phyloP scores from a whole-genome alignment of 352 stramenopile genomes.

The Phytopythium boreale region DNA sequence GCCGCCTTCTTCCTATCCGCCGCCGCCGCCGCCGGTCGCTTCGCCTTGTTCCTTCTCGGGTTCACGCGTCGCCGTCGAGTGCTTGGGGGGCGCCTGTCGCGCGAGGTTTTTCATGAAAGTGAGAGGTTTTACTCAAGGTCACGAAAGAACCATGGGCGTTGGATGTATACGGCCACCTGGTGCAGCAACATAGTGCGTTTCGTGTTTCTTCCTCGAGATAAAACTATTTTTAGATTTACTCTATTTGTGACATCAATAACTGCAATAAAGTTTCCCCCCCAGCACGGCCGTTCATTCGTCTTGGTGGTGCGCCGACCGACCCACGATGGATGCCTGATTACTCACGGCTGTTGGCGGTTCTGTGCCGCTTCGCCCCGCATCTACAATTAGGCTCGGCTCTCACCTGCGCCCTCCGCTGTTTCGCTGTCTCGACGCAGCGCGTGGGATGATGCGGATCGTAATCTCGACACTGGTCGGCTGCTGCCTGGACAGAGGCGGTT shows the following conservation, averaged over 20 bases:
- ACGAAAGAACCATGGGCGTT: not conserved
- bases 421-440: not conserved
- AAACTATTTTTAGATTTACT: too few relatives aligned
- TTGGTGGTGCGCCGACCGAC: too few relatives aligned
- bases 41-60: not conserved
- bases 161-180: not conserved
- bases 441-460: not conserved
- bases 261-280: too few relatives aligned
- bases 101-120: not conserved
- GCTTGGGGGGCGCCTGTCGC: not conserved
- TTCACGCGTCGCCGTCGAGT: constrained; percentile 3
- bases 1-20: not conserved
- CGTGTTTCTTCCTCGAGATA: too few relatives aligned
- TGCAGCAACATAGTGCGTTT: not conserved
- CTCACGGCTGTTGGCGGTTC: too few relatives aligned
- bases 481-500: not conserved
- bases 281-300: too few relatives aligned
- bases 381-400: too few relatives aligned
- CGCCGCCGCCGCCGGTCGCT: not conserved
- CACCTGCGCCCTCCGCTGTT: not conserved
- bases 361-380: too few relatives aligned
- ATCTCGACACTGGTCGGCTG: not conserved
- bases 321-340: too few relatives aligned
- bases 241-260: too few relatives aligned
- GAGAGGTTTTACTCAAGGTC: not conserved